Conservation (phyloP, 768 basidiomycete species). For the Termitomyces heimii region DNA sequence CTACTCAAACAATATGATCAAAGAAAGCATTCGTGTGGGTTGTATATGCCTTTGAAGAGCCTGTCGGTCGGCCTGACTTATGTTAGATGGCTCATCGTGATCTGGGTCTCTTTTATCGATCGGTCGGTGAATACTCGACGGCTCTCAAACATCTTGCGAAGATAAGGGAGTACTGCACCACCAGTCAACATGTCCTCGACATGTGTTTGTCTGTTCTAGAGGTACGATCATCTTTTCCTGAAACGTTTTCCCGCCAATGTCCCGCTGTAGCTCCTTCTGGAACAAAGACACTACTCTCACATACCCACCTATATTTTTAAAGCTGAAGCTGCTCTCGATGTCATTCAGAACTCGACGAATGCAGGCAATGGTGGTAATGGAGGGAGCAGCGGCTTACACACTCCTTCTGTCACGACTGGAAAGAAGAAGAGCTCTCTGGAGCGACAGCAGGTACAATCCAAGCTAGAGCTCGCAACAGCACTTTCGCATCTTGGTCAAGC, state of each 20-base stretch:
- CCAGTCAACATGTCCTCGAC: constrained; percentile 88
- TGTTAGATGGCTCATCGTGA: constrained; percentile 89
- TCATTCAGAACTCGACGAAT: constrained; percentile 31
- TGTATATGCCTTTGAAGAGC: not conserved
- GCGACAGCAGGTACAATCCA: constrained; percentile 64
- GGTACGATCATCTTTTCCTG: constrained; percentile 29
- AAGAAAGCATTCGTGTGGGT: constrained; percentile 91
- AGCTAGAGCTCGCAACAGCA: constrained; percentile 78
- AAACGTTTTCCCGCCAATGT: not conserved
- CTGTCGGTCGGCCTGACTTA: not conserved
- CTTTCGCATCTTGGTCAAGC: constrained; percentile 68
- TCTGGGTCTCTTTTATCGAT: constrained; percentile 72
- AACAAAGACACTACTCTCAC: constrained; percentile 82
- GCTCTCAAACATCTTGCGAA: constrained; percentile 86
- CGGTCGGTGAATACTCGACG: constrained; percentile 61
- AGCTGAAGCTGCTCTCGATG: constrained; percentile 87
- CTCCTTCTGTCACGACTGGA: constrained; percentile 20
- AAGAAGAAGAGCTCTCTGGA: constrained; percentile 51
- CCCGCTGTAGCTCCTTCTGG: constrained; percentile 62
- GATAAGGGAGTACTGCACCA: constrained; percentile 88
- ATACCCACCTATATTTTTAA: constrained; percentile 93
- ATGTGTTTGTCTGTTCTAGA: constrained; percentile 84
- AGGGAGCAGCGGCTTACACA: constrained; percentile 7
- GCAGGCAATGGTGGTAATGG: constrained; percentile 14
- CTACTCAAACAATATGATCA: constrained; percentile 96